phyloP scores from a whole-genome alignment of 2,329 filamentous ascomycete species.

The Fusarium sp. region DNA sequence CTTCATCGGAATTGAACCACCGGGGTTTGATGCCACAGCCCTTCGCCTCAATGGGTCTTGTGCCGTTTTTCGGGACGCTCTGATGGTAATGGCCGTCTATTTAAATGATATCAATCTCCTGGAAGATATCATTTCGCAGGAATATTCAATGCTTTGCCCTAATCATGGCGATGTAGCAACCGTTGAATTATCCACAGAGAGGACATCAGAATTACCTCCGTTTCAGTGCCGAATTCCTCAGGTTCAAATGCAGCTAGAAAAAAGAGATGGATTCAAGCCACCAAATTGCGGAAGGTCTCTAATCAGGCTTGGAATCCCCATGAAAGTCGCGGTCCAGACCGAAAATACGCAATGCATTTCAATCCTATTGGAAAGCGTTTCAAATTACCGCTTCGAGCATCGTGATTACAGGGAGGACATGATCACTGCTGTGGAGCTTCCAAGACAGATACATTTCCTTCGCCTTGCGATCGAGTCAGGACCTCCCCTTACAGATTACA shows the following conservation, averaged over 20 bases:
- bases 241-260: accelerated
- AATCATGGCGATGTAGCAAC: accelerated
- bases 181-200: accelerated
- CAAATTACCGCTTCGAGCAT: accelerated
- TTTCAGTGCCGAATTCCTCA: not conserved
- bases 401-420: not conserved
- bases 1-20: not conserved
- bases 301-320: not conserved
- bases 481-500: not conserved
- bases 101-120: not conserved
- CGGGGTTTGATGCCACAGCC: accelerated
- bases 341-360: not conserved
- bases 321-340: not conserved
- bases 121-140: not conserved
- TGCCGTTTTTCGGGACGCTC: not conserved
- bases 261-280: not conserved
- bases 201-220: accelerated
- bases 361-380: not conserved
- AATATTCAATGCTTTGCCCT: not conserved
- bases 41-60: not conserved
- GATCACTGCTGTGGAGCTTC: not conserved
- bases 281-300: not conserved
- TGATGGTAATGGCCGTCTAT: not conserved
- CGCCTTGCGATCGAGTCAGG: not conserved
- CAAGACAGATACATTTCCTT: not conserved